Evolutionary conservation across 176 grass and related monocot species (phyloP), one percentile per base, ranked within the genome.

Genomic region (Lolium rigidum): DNA sequence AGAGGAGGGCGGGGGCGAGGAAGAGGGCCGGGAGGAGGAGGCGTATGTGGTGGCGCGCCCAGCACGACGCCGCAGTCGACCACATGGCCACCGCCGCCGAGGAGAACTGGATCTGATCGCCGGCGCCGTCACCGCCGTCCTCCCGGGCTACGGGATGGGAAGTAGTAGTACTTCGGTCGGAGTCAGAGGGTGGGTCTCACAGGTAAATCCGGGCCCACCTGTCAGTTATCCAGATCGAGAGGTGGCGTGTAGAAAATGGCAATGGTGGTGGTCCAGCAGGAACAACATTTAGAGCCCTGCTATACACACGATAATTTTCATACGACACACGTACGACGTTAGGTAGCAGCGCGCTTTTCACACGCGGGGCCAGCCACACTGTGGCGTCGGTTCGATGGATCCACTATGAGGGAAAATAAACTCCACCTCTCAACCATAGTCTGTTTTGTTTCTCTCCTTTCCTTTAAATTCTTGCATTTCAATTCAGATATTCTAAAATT

Each of bases 21-120:
- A 95, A 76, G 63, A 92, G 62, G 21, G 88, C 65, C 16, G 87
- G 80, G 15, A 90, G 51, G 17, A 89, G 82, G 52, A 91, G 46
- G 18, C 79, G 87, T 76, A 90, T 21, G 25, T 71, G 89, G 43
- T 86, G 87, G 44, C 75, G 91, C 17, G 62, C 70, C 17, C 86
- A 88, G 82, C 82, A 84, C 62, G 62, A 70, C 31, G 85, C 8
- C 50, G 76, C 78, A 2, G 74, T 28, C 39, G 85, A 66, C 51
- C 77, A 82, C 89, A 91, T 91, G 39, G 35, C 21, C 12, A 46
- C 46, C 71, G 71, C 47, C 71, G 71, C 72, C 52, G 37, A 83
- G 74, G 24, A 83, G 18, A 66, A 31, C 68, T 17, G 81, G 81
- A 91, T 87, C 89, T 62, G 41, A 54, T 83, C 89, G 78, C 51